phyloP scores from a whole-genome alignment of 2,329 filamentous ascomycete species.

The Phoma herbarum region DNA sequence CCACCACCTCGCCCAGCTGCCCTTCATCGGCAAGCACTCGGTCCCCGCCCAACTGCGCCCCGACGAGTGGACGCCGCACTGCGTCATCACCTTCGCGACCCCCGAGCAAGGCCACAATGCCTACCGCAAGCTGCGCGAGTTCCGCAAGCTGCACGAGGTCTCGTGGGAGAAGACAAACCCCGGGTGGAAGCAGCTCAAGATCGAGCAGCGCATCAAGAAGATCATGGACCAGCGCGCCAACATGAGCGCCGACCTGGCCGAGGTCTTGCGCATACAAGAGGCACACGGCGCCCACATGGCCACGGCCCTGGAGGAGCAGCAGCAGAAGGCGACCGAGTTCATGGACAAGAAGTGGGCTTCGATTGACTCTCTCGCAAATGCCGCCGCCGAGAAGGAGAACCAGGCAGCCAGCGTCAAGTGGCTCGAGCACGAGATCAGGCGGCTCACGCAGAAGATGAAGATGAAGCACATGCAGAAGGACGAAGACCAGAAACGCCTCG shows the following conservation, averaged over 20 bases:
- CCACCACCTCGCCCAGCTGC: conserved; percentile 65
- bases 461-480: conserved; percentile 41
- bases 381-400: conserved; percentile 25
- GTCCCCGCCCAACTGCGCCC: conserved; percentile 65
- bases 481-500: conserved; percentile 36
- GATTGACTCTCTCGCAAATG: conserved; percentile 34
- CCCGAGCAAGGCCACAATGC: conserved; percentile 61
- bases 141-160: conserved; percentile 66
- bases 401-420: conserved; percentile 34
- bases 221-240: conserved; percentile 73
- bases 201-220: conserved; percentile 60
- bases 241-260: conserved; percentile 67
- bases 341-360: conserved; percentile 39
- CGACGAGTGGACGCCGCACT: conserved; percentile 70
- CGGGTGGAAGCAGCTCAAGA: conserved; percentile 55
- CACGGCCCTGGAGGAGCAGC: conserved; percentile 26
- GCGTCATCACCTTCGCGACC: conserved; percentile 64
- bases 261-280: conserved; percentile 62
- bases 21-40: conserved; percentile 71
- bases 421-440: conserved; percentile 39
- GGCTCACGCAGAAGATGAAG: conserved; percentile 33
- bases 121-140: conserved; percentile 68
- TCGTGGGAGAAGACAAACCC: conserved; percentile 56
- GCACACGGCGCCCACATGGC: conserved; percentile 40
- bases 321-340: conserved; percentile 25